A percentile compares a stretch with the other conserved stretches of the same genome.
These are phyloP conservation scores for Nidula microcarpa DNA, from an alignment of 768 basidiomycete species.

Conservation along the genomic window DNA sequence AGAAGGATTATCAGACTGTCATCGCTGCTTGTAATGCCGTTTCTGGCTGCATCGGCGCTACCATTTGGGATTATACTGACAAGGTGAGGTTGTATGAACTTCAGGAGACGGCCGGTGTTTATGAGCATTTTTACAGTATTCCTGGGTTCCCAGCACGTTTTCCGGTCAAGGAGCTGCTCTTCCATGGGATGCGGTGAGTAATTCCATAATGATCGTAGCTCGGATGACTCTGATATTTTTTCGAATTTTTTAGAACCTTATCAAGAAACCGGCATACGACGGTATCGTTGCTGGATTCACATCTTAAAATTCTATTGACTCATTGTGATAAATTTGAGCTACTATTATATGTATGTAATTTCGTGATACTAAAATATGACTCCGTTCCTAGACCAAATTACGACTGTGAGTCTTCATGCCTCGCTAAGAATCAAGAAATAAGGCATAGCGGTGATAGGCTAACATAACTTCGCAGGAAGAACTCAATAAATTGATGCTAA, in stretches of 20 bases:
- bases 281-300: constrained; percentile 26
- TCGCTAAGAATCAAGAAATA: too few relatives aligned
- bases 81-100: constrained; percentile 17
- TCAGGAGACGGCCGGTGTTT: neutral
- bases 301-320: neutral
- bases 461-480: too few relatives aligned
- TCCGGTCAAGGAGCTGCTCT: constrained; percentile 33
- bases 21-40: constrained; percentile 48
- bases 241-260: constrained; percentile 28
- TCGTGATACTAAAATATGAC: too few relatives aligned
- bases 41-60: constrained; percentile 34
- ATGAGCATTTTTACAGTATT: constrained; percentile 20
- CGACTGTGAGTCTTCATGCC: too few relatives aligned
- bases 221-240: constrained; percentile 11
- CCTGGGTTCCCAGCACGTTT: constrained; percentile 35
- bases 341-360: too few relatives aligned
- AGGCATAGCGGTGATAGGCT: too few relatives aligned
- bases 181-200: constrained; percentile 31
- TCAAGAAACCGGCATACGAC: constrained; percentile 34
- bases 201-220: neutral
- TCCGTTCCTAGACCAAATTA: too few relatives aligned
- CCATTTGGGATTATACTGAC: constrained; percentile 41
- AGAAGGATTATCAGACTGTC: constrained; percentile 52
- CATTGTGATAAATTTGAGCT: too few relatives aligned
- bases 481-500: too few relatives aligned